Conservation (phyloP, 192 early-diverging fungal genomes). For the Glomus cerebriforme region DNA sequence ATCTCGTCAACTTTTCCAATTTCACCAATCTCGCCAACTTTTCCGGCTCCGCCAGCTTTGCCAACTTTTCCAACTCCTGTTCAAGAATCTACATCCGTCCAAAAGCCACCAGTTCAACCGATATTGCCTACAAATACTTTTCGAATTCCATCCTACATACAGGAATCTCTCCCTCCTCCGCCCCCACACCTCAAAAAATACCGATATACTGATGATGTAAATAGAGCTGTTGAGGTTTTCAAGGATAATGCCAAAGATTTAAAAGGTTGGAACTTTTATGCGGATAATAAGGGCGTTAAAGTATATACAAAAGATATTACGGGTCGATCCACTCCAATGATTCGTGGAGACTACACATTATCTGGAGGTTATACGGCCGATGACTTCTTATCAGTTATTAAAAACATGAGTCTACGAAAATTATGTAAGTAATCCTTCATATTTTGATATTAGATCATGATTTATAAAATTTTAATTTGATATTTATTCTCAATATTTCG, state of each 20-base stretch:
- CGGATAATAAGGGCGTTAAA: slow-evolving; percentile 51
- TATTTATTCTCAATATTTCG: background rate
- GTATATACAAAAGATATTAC: slow-evolving; percentile 46
- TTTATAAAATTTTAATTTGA: background rate
- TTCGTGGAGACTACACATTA: slow-evolving; percentile 53
- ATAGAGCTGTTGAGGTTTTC: slow-evolving; percentile 46
- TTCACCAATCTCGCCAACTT: too few species aligned
- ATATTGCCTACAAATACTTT: too few species aligned
- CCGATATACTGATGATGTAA: slow-evolving; percentile 38
- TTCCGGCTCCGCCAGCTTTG: too few species aligned
- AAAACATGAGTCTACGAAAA: slow-evolving; percentile 49
- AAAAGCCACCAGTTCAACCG: too few species aligned
- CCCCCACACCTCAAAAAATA: slow-evolving; percentile 1
- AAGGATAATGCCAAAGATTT: slow-evolving; percentile 46
- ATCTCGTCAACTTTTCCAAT: too few species aligned
- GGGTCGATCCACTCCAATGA: slow-evolving; percentile 45
- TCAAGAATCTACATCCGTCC: too few species aligned
- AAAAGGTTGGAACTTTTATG: slow-evolving; percentile 51
- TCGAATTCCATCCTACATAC: too few species aligned
- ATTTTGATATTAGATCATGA: background rate
- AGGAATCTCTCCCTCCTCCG: too few species aligned
- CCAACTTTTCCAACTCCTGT: too few species aligned
- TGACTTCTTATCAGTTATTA: slow-evolving; percentile 52
- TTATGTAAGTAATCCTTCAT: background rate
- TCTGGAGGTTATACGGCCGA: slow-evolving; percentile 53